phyloP scores from a whole-genome alignment of 2,329 filamentous ascomycete species.

The Fusarium chuoi region DNA sequence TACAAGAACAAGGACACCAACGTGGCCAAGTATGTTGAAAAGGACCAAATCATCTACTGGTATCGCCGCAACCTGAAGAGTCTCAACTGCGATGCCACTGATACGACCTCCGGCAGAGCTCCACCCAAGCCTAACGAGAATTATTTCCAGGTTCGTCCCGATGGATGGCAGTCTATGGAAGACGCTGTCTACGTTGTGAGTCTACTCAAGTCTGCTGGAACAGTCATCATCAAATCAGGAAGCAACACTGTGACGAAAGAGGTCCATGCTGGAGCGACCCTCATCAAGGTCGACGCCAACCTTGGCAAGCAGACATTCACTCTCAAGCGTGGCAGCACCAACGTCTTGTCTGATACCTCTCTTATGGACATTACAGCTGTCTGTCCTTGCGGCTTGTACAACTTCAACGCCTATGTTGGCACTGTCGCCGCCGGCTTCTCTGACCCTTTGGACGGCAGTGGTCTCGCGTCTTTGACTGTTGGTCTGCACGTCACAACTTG shows the following conservation, averaged over 20 bases:
- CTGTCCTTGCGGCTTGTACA: slow-evolving; percentile 65
- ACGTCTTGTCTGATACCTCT: slow-evolving; percentile 58
- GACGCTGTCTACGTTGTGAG: slow-evolving; percentile 65
- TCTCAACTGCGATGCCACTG: slow-evolving; percentile 62
- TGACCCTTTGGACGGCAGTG: slow-evolving; percentile 43
- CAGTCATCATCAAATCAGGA: slow-evolving; percentile 58
- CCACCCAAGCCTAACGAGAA: slow-evolving; percentile 59
- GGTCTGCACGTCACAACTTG: slow-evolving; percentile 48
- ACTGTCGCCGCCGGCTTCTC: slow-evolving; percentile 53
- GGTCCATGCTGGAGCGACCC: slow-evolving; percentile 41
- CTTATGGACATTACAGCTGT: slow-evolving; percentile 60
- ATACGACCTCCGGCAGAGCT: slow-evolving; percentile 56
- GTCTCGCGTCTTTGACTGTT: slow-evolving; percentile 42
- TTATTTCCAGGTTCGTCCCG: slow-evolving; percentile 62
- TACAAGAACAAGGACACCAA: slow-evolving; percentile 58
- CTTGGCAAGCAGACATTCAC: slow-evolving; percentile 56
- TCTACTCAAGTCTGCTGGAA: slow-evolving; percentile 57
- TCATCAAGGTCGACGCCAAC: slow-evolving; percentile 57
- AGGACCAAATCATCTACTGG: slow-evolving; percentile 66
- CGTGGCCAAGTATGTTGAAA: slow-evolving; percentile 54
- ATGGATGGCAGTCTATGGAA: slow-evolving; percentile 60
- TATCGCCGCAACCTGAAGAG: slow-evolving; percentile 60
- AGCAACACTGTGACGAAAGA: slow-evolving; percentile 52
- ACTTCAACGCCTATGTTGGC: slow-evolving; percentile 67
- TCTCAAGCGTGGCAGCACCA: slow-evolving; percentile 53